phyloP scores from a whole-genome alignment of 306 rosid species.

The Quercus mongolica region DNA sequence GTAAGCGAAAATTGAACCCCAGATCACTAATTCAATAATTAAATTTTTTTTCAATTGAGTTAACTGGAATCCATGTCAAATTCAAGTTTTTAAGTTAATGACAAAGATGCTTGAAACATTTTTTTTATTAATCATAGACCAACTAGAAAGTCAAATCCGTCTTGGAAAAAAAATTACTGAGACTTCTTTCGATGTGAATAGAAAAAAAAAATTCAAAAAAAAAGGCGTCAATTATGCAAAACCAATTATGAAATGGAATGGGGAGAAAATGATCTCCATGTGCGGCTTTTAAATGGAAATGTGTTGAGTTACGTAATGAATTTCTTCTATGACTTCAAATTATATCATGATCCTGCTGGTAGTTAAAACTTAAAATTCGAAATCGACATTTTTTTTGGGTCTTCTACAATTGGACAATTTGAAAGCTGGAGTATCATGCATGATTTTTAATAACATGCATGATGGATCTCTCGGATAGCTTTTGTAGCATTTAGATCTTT shows the following conservation, averaged over 20 bases:
- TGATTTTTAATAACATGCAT: too few species aligned
- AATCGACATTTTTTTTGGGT: too few species aligned
- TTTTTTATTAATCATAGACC: too few species aligned
- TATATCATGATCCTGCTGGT: background rate
- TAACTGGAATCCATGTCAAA: rapidly evolving
- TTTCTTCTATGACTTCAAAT: background rate
- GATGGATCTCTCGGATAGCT: too few species aligned
- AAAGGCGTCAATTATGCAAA: background rate
- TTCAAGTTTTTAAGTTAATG: background rate
- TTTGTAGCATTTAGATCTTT: background rate
- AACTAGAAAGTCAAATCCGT: background rate
- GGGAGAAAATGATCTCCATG: background rate
- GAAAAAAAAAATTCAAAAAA: background rate
- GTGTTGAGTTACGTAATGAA: background rate
- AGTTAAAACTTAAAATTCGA: too few species aligned
- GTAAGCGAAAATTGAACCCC: too few species aligned
- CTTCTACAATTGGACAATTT: too few species aligned
- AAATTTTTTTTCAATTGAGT: too few species aligned
- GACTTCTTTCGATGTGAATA: background rate
- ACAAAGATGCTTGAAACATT: background rate
- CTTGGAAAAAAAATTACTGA: background rate
- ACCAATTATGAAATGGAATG: background rate
- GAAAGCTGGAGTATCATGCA: too few species aligned
- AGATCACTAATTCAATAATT: too few species aligned
- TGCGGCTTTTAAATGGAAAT: background rate